phyloP scores from a whole-genome alignment of 2,329 filamentous ascomycete species.

The Colletotrichum graminicola region DNA sequence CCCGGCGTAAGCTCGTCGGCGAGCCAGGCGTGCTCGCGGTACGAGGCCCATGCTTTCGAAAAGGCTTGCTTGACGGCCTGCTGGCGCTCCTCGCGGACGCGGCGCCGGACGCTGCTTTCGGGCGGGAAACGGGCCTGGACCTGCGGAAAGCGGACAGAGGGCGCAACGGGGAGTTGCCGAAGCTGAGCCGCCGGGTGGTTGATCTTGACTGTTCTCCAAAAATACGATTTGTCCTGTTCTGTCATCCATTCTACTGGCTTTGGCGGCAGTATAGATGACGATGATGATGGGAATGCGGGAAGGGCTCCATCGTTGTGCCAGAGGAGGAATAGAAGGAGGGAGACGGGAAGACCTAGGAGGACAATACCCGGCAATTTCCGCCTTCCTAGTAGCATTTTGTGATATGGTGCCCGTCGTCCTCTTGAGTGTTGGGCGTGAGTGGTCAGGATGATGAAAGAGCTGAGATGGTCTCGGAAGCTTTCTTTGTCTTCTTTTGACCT shows the following conservation, averaged over 20 bases:
- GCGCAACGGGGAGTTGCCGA: slow-evolving; percentile 48
- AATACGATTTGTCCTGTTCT: slow-evolving; percentile 6
- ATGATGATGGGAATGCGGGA: slow-evolving; percentile 2
- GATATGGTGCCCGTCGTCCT: background rate
- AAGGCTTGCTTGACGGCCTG: slow-evolving; percentile 58
- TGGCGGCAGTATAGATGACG: background rate
- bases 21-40: slow-evolving; percentile 65
- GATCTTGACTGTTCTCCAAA: slow-evolving; percentile 44
- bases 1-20: slow-evolving; percentile 66
- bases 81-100: slow-evolving; percentile 46
- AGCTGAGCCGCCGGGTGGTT: slow-evolving; percentile 43
- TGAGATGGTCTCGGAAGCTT: no score
- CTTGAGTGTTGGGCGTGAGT: background rate
- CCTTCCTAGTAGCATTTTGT: slow-evolving; percentile 1
- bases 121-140: slow-evolving; percentile 50
- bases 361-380: slow-evolving; percentile 1
- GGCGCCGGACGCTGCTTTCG: slow-evolving; percentile 44
- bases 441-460: background rate
- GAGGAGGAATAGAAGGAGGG: slow-evolving; percentile 24
- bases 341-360: slow-evolving; percentile 27
- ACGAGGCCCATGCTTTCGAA: slow-evolving; percentile 61
- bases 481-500: background rate
- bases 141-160: slow-evolving; percentile 48
- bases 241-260: slow-evolving; percentile 23
- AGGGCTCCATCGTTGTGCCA: slow-evolving; percentile 27